Conservation (phyloP, 169 alveolate species). For the Hepatocystis sp. region DNA sequence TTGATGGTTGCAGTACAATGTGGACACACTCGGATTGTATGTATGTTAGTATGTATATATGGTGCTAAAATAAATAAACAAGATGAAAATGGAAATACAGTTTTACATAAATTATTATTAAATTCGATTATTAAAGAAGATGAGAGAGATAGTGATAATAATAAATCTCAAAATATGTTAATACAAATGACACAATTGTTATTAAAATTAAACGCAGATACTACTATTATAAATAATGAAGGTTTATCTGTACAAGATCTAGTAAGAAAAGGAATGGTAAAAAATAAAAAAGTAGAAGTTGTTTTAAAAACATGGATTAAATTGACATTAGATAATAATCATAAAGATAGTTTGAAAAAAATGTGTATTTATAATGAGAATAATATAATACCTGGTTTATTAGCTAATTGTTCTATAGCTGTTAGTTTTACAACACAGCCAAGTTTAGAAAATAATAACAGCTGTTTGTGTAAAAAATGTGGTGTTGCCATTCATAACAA, state of each 20-base stretch:
- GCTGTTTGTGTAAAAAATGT: background rate
- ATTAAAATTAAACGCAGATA: constrained; percentile 80
- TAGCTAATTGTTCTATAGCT: constrained; percentile 79
- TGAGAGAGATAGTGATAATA: background rate
- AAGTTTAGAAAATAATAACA: too few species aligned
- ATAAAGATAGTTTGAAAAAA: constrained; percentile 17
- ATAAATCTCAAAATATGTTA: too few species aligned
- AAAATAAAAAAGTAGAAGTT: constrained; percentile 53
- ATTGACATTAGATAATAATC: constrained; percentile 22
- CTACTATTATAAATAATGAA: constrained; percentile 65
- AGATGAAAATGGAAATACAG: constrained; percentile 88
- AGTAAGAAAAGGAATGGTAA: constrained; percentile 28
- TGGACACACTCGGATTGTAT: constrained; percentile 85
- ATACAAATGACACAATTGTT: constrained; percentile 53
- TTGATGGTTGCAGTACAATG: constrained; percentile 90
- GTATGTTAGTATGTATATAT: constrained; percentile 81
- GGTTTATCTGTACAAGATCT: constrained; percentile 78
- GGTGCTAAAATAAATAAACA: constrained; percentile 86
- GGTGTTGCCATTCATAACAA: background rate
- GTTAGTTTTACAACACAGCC: constrained; percentile 47
- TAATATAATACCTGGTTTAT: constrained; percentile 74
- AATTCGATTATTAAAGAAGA: constrained; percentile 14
- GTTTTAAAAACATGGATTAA: constrained; percentile 68
- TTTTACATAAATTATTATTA: constrained; percentile 82
- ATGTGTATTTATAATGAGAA: constrained; percentile 5